These are phyloP conservation scores for Spizellomyces punctatus DNA, from an alignment of 192 early-diverging fungal species.

Conservation along the genomic window DNA sequence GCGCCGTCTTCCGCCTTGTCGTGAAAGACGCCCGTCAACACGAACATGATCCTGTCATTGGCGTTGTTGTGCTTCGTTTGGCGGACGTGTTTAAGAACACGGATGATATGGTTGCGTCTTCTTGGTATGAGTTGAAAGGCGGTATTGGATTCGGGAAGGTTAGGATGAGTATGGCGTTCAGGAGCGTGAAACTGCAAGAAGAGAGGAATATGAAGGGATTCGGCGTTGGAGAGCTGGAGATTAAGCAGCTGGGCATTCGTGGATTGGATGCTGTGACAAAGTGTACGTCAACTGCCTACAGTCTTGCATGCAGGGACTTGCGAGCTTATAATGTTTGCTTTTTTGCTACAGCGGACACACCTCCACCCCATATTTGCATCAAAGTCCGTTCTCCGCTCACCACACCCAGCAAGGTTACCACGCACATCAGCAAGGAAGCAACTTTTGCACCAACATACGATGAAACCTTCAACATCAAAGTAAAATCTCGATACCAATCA, in stretches of 20 bases:
- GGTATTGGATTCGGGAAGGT: conserved; percentile 35
- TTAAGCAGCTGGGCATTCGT: conserved; percentile 10
- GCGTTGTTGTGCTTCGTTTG: conserved; percentile 23
- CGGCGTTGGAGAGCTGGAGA: conserved; percentile 23
- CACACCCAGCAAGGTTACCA: conserved; percentile 11
- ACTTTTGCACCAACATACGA: conserved; percentile 23
- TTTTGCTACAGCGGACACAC: not conserved
- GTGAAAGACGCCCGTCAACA: conserved; percentile 31
- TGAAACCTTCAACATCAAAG: conserved; percentile 10
- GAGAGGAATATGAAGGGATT: conserved; percentile 26
- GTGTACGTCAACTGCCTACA: not conserved
- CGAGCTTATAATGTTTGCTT: not conserved
- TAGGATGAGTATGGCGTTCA: conserved; percentile 23
- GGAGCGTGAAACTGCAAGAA: conserved; percentile 25
- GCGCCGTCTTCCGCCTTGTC: conserved; percentile 23
- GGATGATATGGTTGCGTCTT: conserved; percentile 21
- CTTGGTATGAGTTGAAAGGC: conserved; percentile 30
- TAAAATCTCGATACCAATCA: conserved; percentile 30
- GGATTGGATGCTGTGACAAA: conserved; percentile 17
- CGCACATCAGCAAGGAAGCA: not conserved
- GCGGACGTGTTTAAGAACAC: conserved; percentile 20
- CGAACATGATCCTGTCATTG: conserved; percentile 36
- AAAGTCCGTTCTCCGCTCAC: conserved; percentile 25
- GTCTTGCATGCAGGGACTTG: not conserved
- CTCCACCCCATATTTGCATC: conserved; percentile 13